Evolutionary conservation across 2,329 filamentous ascomycete species (phyloP), one percentile per base, ranked within the genome.

Genomic region (Hypomyces rosellus): DNA sequence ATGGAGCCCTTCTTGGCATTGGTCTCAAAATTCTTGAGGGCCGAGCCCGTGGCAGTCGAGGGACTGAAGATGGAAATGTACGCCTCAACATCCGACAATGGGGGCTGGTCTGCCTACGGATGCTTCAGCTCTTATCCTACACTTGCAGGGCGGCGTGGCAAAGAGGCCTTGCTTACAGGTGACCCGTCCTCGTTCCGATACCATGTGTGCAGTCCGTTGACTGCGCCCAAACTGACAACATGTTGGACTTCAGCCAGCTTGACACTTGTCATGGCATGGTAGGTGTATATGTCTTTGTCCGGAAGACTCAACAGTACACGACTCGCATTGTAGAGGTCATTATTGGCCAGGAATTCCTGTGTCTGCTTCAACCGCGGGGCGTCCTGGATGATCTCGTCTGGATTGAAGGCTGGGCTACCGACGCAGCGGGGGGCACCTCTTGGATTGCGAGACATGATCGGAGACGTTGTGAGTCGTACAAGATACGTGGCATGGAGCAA

Each of bases 21-120:
- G 54, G 84, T 74, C 44, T 67, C 67, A 59, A 88, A 77, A 45
- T 76, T 77, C 54, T 74, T 84, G 13, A 89, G 73, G 11, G 84
- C 78, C 51, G 84, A 81, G 5, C 74, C 59, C 2, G 83, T 84
- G 12, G 74, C 72, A 4, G 81, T 82, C 1, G 74, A 69, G 1
- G 85, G 75, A 33, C 71, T 72, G 71, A 89, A 89, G 60, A 90
- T 74, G 44, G 77, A 71, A 36, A 80, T 76, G 70, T 90, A 89
- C 15, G 85, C 79, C 40, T 77, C 73, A 50, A 85, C 76, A 59
- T 89, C 86, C 48, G 74, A 57, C 41, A 66, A 67, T 1, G 77
- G 70, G 6, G 82, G 82, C 6, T 77, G 69, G 1, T 69, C 65
- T 60, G 67, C 68, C 64, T 72, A 56, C 16, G 46, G 34, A 11